phyloP scores from a whole-genome alignment of 352 stramenopile genomes.

The Phytophthora crassamura region DNA sequence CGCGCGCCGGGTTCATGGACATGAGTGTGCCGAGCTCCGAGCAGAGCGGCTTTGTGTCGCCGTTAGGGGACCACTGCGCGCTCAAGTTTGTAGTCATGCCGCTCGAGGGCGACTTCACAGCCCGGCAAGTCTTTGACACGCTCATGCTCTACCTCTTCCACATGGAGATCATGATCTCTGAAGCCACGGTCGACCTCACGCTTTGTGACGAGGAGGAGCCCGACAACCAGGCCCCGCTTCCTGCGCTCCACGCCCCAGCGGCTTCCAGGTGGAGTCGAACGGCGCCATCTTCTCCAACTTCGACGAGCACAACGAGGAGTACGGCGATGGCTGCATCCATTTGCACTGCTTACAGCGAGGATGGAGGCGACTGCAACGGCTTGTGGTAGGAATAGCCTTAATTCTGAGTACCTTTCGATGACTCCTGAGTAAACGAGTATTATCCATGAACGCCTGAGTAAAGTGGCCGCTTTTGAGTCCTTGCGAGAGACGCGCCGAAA shows the following conservation, averaged over 20 bases:
- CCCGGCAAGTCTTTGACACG: constrained; percentile 34
- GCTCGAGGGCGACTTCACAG: constrained; percentile 22
- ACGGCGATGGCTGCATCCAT: constrained; percentile 22
- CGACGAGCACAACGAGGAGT: constrained; percentile 33
- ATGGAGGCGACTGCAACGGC: constrained; percentile 37
- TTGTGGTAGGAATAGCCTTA: too few species aligned
- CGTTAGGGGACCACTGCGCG: constrained; percentile 30
- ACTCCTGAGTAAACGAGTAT: too few species aligned
- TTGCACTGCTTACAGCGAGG: constrained; percentile 41
- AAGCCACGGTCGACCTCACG: constrained; percentile 40
- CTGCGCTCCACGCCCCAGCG: constrained; percentile 36
- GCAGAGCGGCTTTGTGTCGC: constrained; percentile 32
- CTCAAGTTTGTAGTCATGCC: constrained; percentile 41
- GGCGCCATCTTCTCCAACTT: constrained; percentile 36
- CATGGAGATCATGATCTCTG: constrained; percentile 52
- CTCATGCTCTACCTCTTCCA: constrained; percentile 40
- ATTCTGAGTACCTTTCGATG: too few species aligned
- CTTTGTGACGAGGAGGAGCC: constrained; percentile 35
- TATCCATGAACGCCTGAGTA: too few species aligned
- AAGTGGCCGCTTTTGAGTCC: too few species aligned
- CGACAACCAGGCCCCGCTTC: constrained; percentile 17
- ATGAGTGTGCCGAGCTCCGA: constrained; percentile 28
- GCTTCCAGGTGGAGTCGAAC: constrained; percentile 41
- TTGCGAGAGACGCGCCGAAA: too few species aligned
- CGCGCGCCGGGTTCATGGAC: constrained; percentile 29